Base-by-base conservation (phyloP, 1,284 basidiomycete species). In the Cystobasidium pallidum region DNA sequence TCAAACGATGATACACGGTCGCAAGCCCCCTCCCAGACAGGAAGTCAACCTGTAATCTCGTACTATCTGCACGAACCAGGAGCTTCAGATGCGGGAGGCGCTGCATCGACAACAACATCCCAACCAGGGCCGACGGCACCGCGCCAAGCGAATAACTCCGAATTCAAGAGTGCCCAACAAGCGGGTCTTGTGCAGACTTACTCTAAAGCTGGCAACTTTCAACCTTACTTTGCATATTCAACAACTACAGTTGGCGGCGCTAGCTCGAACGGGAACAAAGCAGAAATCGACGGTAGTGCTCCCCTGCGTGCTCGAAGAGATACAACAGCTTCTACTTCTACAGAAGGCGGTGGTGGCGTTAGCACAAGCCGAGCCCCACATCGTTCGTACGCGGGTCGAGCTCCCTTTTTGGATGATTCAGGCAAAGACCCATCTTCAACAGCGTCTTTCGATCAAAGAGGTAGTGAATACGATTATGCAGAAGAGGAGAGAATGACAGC, bases 381-480 rank as follows among this genome's bases (percentile, higher is more conserved):
- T 19, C 34, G 24, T 15, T 34, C 54, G 21, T 36, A 57, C 17
- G 24, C 58, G 28, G 17, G 39, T 43, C 58, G 58, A 45, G 43
- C 43, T 15, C n/a, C 43, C 10, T 11, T 61, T 10, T 24, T 61
- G 4, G 58, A 61, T 32, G 36, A 17, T 13, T 49, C 55, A 30
- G 49, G 59, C 34, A 54, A 43, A 34, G 47, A 51, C 1, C 45
- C 68, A 1, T 63, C 59, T 32, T 71, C 68, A n/a, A 71, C 59
- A 30, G 68, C 68, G 11, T 71, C 68, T 8, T 80, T 83, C 30
- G 86, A 86, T 30, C 83, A 84, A 70, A 83, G 85, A 28, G 84
- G 84, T 10, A 77, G 85, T 4, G 90, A 88, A 77, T 91, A 91
- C 79, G 89, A 90, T 78, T 92, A 91, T 78, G 85, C 86, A 11